Percentiles rank a stretch among this genome's conserved stretches.
Conservation (phyloP, 2,329 filamentous ascomycete species). For the Elsinoe fawcettii region DNA sequence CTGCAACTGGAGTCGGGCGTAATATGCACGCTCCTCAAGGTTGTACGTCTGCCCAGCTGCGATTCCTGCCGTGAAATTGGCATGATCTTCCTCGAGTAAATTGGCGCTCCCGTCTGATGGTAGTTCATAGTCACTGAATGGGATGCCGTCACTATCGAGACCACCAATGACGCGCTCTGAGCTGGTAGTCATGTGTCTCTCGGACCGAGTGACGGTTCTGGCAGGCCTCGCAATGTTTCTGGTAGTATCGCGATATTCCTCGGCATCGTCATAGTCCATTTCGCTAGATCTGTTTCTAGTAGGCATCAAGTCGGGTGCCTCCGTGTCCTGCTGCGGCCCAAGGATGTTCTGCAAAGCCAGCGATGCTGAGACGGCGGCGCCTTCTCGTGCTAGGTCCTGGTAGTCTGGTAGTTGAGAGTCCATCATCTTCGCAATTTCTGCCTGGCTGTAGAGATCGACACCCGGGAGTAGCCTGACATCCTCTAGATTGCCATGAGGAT, state of each 20-base stretch:
- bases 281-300: not conserved
- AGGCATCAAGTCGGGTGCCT: no score
- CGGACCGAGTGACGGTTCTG: no score
- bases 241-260: no score
- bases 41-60: not conserved
- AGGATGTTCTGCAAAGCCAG: not conserved
- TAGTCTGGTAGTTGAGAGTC: not conserved
- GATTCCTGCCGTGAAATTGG: not conserved
- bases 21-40: not conserved
- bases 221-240: no score
- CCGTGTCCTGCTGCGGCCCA: not conserved
- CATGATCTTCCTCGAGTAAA: not conserved
- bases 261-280: not conserved
- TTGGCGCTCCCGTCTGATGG: not conserved
- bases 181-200: no score
- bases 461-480: not conserved
- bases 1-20: not conserved
- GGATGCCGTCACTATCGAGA: not conserved
- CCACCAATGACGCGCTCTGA: not conserved
- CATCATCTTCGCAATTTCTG: not conserved
- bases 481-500: not conserved
- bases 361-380: not conserved
- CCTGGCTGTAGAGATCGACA: not conserved
- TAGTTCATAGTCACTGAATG: not conserved
- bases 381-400: not conserved